Evolutionary conservation across 495 filamentous ascomycete genomes (phyloP), one percentile per base, ranked within the genome.

Genomic region (Tetracladium marchalianum): DNA sequence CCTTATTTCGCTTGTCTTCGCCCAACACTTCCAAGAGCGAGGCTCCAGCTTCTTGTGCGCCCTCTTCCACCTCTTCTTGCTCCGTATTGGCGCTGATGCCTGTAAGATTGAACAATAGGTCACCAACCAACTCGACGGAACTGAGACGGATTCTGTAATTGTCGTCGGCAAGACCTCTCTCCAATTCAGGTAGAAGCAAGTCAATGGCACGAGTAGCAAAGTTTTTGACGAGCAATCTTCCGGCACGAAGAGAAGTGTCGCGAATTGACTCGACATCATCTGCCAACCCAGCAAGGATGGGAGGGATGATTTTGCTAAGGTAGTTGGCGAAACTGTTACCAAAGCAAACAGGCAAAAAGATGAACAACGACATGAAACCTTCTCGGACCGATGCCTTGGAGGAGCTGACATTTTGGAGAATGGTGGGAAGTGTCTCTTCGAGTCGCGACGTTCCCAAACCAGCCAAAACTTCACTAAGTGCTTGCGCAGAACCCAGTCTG

Each of bases 341-440:
- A 60, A 98, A 98, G 66, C 92, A 98, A 46, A 93, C 93, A 13
- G 92, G 92, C 66, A 98, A 78, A 73, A 94, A 98, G 53, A 98
- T 96, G 67, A 98, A 98, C 35, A 98, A 75, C 22, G 92, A 95
- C 92, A 98, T 98, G 72, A 97, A 98, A 32, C 92, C 92, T 71
- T 98, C 92, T 49, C 92, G 81, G 48, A 96, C 86, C 51, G 87
- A 74, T 15, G 92, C 64, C 63, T 95, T 97, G 42, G 86, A 75
- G 57, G 92, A 97, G 52, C 85, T 79, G 41, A 93, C 90, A 54
- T 98, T 98, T 59, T 98, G 92, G 19, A 98, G 66, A 49, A 98
- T 95, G 6, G 92, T 97, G 40, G 92, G 93, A 43, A 98, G 66
- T 1, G 90, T 98, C 66, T 97, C 93, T 66, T 98, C 92, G 42